Evolutionary conservation across 148 eudicot species (phyloP), one percentile per base, ranked within the genome.

Genomic region (Mesembryanthemum crystallinum): DNA sequence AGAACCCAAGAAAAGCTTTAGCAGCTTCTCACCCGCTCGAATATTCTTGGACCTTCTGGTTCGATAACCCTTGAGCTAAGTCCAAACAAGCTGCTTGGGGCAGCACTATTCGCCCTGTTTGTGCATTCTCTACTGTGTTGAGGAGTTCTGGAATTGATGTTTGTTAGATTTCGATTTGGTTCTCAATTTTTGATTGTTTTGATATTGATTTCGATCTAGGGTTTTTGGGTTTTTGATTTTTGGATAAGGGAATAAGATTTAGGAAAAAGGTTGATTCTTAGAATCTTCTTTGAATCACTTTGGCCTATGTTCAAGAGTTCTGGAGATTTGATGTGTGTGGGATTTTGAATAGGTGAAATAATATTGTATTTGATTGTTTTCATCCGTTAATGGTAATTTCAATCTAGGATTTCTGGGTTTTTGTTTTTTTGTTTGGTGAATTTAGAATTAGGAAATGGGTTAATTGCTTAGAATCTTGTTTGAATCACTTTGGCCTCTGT

Each of bases 71-170:
- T 10, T 61, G 84, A 1, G 89, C 86, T 8, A 94, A 90, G 32
- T 45, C 85, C 3, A 88, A 79, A 45, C 88, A 86, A 74, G 82
- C 83, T 15, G 64, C 83, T 64, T 94, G 98, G 98, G 97, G 98
- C 2, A 86, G 87, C 32, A 85, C 90, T 12, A 90, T 91, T 61
- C 85, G 96, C 21, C 87, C 98, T 27, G 77, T 94, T 42, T 89
- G 85, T 78, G 92, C 97, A 23, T 94, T 94, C 87, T 88, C 95
- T 71, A 83, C 96, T 61, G 97, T n/a, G n/a, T 89, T 24, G 96
- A 94, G 76, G 87, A 89, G 14, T 94, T 94, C 80, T 94, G 97
- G 97, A 83, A 97, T n/a, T n/a, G n/a, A n/a, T n/a, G 98, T 92
- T 62, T 28, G 33, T 21, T 59, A 4, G 10, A 2, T 73, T 30